Evolutionary conservation across 1,139 yeast species (phyloP), one percentile per base, ranked within the genome.

Genomic region (Suzukiozyma palmioleophila): DNA sequence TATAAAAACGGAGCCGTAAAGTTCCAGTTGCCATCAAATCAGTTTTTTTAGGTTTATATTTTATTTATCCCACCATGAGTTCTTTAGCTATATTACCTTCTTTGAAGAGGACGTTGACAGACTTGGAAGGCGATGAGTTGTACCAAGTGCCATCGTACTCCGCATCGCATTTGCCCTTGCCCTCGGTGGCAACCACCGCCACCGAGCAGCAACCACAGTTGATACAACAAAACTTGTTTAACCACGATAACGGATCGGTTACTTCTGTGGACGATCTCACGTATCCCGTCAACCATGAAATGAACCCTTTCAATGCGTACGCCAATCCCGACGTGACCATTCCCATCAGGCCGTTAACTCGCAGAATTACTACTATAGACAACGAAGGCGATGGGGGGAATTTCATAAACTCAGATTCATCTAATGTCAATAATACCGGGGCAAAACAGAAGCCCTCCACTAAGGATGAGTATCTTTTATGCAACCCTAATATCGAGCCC

Each of bases 101-200:
- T 31, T 64, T 73, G 46, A 69, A 77, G 56, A 71, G 82, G 52
- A 68, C 83, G 14, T 56, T 77, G 43, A 75, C 80, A 27, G 84
- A 78, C 48, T 73, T 77, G 32, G 68, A 78, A 66, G 86, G 80
- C 44, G 89, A 82, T 47, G 88, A 82, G 52, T 60, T 81, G 41
- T 76, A 75, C 47, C 79, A 73, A 51, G 60, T 75, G 42, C 74
- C 74, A 7, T 54, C 56, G 32, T 53, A 54, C 25, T 58, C 62
- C 2, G 42, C 50, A 11, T 28, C 31, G 10, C 14, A 28, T 14
- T 28, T 13, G 16, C 31, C 25, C 10, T 15, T 15, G 14, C 26
- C n/a, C n/a, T 12, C 16, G 10, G 14, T 16, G 38, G 35, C 38
- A 26, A 27, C 15, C 35, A 27, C 7, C 7, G 35, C 25, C 21